A percentile compares a stretch with the other conserved stretches of the same genome.
Conservation (phyloP, 2,329 filamentous ascomycete genomes). For the Penicillium psychrosexuale region DNA sequence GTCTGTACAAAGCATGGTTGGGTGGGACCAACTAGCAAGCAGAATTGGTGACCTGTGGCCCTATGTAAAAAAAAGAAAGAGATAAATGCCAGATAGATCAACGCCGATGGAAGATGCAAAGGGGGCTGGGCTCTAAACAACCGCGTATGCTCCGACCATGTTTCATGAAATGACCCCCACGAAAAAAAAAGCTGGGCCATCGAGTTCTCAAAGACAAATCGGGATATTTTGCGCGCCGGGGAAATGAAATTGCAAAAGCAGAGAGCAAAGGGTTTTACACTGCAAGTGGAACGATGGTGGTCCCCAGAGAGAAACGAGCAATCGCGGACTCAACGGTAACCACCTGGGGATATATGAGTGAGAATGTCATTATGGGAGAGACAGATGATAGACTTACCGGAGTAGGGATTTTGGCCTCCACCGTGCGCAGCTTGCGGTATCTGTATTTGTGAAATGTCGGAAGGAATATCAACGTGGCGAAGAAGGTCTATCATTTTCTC, state of each 20-base stretch:
- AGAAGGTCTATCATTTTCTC: constrained; percentile 71
- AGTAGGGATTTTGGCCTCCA: constrained; percentile 24
- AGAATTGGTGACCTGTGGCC: not conserved
- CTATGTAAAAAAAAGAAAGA: not conserved
- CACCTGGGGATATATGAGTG: constrained; percentile 11
- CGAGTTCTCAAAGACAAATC: constrained; percentile 13
- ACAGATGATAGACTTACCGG: constrained; percentile 28
- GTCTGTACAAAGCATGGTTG: constrained; percentile 5
- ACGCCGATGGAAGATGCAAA: constrained; percentile 13
- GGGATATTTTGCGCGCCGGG: constrained; percentile 14
- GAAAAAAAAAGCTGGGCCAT: not conserved
- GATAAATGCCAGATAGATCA: constrained; percentile 5
- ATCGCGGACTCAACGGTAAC: constrained; percentile 16
- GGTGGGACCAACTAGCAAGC: not conserved
- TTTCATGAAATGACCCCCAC: constrained; percentile 6
- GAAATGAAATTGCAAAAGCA: constrained; percentile 12
- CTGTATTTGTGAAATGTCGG: constrained; percentile 42
- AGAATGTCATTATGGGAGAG: not conserved
- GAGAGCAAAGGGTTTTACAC: constrained; percentile 9
- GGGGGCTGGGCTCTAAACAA: not conserved
- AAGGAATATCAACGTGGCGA: constrained; percentile 64
- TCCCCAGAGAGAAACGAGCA: not conserved
- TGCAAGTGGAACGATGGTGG: not conserved
- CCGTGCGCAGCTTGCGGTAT: constrained; percentile 34
- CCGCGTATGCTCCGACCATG: constrained; percentile 1